Conservation (phyloP, 2,329 filamentous ascomycete species). For the Colletotrichum karsti region DNA sequence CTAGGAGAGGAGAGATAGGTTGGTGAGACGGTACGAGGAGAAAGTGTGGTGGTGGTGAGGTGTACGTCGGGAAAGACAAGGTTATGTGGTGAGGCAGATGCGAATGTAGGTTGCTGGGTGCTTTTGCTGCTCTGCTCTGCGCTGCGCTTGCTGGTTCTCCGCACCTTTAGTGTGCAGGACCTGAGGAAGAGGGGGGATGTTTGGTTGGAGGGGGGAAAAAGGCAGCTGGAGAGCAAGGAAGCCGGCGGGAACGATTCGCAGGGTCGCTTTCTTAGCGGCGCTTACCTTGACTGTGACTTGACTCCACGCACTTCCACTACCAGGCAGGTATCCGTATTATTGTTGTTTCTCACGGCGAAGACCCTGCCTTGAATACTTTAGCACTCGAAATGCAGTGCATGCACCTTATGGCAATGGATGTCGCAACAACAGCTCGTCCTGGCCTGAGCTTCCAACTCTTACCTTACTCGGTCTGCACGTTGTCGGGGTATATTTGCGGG, state of each 20-base stretch:
- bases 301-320: neutral
- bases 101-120: constrained; percentile 2
- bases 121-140: neutral
- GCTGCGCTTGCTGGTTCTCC: neutral
- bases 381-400: neutral
- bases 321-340: neutral
- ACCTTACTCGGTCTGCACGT: neutral
- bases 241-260: constrained; percentile 21
- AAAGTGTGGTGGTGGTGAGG: neutral
- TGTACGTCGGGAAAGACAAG: neutral
- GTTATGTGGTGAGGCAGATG: constrained; percentile 19
- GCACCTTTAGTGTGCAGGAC: neutral
- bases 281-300: constrained; percentile 21
- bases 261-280: constrained; percentile 26
- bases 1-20: neutral
- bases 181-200: neutral
- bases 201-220: constrained; percentile 18
- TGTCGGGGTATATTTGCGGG: neutral
- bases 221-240: neutral
- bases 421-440: neutral
- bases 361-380: neutral
- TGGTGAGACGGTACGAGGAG: too few species aligned
- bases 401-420: too few species aligned
- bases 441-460: constrained; percentile 10
- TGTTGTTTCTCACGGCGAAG: neutral